phyloP scores from a whole-genome alignment of 2,329 filamentous ascomycete species.

The Didymella lethalis region DNA sequence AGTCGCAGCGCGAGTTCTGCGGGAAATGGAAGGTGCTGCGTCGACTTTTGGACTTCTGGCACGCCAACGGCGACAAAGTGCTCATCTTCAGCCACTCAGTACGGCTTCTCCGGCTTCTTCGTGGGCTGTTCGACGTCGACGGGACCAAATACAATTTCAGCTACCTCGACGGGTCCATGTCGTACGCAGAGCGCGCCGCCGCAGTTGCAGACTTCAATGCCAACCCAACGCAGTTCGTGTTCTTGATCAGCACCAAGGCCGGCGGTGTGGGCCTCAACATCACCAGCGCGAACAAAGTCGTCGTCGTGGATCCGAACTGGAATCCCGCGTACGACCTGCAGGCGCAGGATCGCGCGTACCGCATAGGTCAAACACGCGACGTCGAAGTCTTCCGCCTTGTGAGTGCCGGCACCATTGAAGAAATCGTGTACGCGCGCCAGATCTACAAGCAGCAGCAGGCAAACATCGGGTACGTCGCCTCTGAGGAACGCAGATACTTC shows the following conservation, averaged over 20 bases:
- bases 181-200: conserved; percentile 80
- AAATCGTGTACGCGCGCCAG: conserved; percentile 95
- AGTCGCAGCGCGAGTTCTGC: conserved; percentile 88
- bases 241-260: conserved; percentile 91
- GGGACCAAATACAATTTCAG: conserved; percentile 80
- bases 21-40: conserved; percentile 95
- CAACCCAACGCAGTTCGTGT: conserved; percentile 87
- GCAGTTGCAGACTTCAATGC: conserved; percentile 92
- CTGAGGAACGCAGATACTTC: conserved; percentile 92
- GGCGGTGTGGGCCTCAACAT: conserved; percentile 96
- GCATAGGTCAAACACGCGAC: conserved; percentile 90
- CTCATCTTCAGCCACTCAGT: conserved; percentile 95
- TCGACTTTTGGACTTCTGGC: conserved; percentile 88
- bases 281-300: conserved; percentile 96
- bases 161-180: conserved; percentile 86
- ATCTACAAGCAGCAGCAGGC: conserved; percentile 99
- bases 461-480: conserved; percentile 95
- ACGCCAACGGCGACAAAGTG: conserved; percentile 89
- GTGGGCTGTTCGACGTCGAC: conserved; percentile 85
- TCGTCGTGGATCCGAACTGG: conserved; percentile 97
- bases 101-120: conserved; percentile 80
- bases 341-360: conserved; percentile 94
- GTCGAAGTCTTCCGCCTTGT: conserved; percentile 96
- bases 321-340: conserved; percentile 95
- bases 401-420: conserved; percentile 90